Evolutionary conservation across 495 filamentous ascomycete genomes (phyloP), one percentile per base, ranked within the genome.

Genomic region (Saxophila tyrrhenica): DNA sequence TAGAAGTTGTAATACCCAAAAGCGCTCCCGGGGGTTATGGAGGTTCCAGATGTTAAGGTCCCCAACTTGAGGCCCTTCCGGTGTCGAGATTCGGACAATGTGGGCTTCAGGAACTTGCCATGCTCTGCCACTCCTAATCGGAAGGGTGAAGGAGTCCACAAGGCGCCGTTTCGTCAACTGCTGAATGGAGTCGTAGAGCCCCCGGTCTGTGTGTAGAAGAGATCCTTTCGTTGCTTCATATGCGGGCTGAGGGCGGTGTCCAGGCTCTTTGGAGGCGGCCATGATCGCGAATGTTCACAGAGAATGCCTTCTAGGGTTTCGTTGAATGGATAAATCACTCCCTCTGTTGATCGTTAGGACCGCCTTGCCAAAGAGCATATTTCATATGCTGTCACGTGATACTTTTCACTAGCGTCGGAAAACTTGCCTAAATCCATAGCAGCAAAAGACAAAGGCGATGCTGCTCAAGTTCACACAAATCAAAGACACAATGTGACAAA

Each of bases 41-140:
- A 73, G 73, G 46, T 83, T 85, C 82, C 82, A 92, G 60, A 90
- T 77, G 63, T 92, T 92, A 22, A 92, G 72, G 60, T 92, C 86
- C 25, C 85, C 87, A 0, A 88, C 85, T 63, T 89, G 85, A 0
- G 86, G 81, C 0, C 86, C 86, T 43, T 83, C 70, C 0, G 84
- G 84, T 0, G 85, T 89, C 19, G 80, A 83, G 50, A 91, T 73
- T 2, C 81, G 79, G 51, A 86, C 77, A 55, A 91, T 73, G 44
- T 78, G 75, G 15, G 81, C 83, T 10, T 76, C 68, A 19, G 59
- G 59, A 11, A 66, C 66, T 13, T 48, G 22, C 52, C 52, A 70
- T 25, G 69, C 67, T 42, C 25, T 39, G 23, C 69, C 68, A 23
- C 57, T 63, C 39, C 69, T 66, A 21, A 64, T 64, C 0, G 68